phyloP scores from a whole-genome alignment of 2,329 filamentous ascomycete genomes.

The Neofusicoccum kwambonambiense region DNA sequence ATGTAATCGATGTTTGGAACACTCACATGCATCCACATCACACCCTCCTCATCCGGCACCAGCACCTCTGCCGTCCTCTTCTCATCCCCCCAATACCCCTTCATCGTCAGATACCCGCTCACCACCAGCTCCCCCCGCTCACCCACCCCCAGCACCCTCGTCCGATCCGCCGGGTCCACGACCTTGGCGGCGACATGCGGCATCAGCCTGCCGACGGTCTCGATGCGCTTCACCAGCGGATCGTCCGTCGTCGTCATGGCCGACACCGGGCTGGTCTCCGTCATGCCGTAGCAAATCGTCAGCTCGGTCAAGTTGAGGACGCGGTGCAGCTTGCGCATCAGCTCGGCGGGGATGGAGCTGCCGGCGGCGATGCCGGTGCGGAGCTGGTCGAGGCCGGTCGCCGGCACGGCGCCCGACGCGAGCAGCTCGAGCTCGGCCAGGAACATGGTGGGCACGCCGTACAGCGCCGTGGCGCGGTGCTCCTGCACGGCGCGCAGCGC shows the following conservation, averaged over 20 bases:
- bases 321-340: conserved; percentile 75
- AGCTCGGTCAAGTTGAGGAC: conserved; percentile 75
- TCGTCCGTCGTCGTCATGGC: conserved; percentile 81
- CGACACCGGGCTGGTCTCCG: conserved; percentile 73
- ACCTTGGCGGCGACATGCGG: conserved; percentile 80
- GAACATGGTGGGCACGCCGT: conserved; percentile 95
- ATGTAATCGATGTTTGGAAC: neutral
- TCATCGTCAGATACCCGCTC: conserved; percentile 84
- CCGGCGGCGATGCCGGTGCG: conserved; percentile 92
- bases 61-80: conserved; percentile 68
- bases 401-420: conserved; percentile 45
- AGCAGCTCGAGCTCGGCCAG: conserved; percentile 81
- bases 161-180: conserved; percentile 65
- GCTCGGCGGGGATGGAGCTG: conserved; percentile 74
- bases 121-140: conserved; percentile 78
- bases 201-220: conserved; percentile 75
- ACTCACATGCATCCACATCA: conserved; percentile 73
- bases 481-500: conserved; percentile 64
- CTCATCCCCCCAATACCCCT: conserved; percentile 81
- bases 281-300: conserved; percentile 97
- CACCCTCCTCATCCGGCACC: conserved; percentile 54
- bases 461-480: conserved; percentile 66
- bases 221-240: conserved; percentile 68
- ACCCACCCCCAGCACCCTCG: conserved; percentile 60
- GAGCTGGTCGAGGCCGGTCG: conserved; percentile 61